Evolutionary conservation across 495 filamentous ascomycete genomes (phyloP), one percentile per base, ranked within the genome.

Genomic region (Annulohypoxylon bovei): DNA sequence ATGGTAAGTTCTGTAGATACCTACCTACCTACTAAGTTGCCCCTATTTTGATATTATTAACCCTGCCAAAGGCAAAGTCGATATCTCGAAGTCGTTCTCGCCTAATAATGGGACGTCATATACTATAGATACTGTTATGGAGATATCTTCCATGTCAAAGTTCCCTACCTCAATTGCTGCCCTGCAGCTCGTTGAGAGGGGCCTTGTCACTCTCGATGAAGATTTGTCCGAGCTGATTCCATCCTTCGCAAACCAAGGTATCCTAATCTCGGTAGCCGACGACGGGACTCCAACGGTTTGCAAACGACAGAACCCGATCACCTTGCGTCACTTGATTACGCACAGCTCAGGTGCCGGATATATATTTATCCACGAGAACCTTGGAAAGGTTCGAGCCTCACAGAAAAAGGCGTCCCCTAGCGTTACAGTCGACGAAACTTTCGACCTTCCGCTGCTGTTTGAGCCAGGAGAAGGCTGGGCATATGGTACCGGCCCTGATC

Each of bases 161-260:
- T 70, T 83, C 49, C 60, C 75, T 20, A 81, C 80, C 18, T 57
- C 76, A 7, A 57, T 79, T 62, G 64, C 69, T 14, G 56, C 71
- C 2, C 58, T 81, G 25, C 81, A 81, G 37, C 73, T 82, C 33
- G 72, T 83, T 40, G 78, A 82, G 2, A 63, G 67, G n/a, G 75
- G 71, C 40, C 65, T 75, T 14, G 8, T 82, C 37, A 59, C 65
- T 18, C 77, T 81, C 25, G 79, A 80, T 23, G 72, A 67, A 53
- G 77, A 82, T 66, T 20, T 81, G 1, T 61, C 70, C 5, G 37
- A 61, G 0, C 35, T 71, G 54, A 44, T 81, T 14, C 81, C 81
- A 4, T 76, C 73, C 20, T 73, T 83, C 27, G 77, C 76, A 25
- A 42, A 59, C 0, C 50, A 73, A 9, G 72, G 60, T 0, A 71